A percentile compares a stretch with the other conserved stretches of the same genome.
These are phyloP conservation scores for Fusarium sp. DNA, from an alignment of 2,329 filamentous ascomycete genomes.

Conservation along the genomic window DNA sequence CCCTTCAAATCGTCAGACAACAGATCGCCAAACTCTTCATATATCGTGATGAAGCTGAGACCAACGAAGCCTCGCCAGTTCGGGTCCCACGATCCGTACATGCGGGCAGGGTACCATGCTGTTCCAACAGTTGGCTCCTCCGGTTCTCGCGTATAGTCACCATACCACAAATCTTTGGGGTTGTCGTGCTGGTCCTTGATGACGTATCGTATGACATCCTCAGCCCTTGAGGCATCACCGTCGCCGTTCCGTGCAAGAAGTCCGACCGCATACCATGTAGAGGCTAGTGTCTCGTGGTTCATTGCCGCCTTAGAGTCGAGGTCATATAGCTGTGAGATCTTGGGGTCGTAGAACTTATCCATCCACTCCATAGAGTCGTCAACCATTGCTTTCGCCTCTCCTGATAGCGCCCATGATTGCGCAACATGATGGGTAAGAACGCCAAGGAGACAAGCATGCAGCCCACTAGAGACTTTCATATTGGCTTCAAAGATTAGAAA, in stretches of 20 bases:
- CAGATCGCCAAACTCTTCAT: slow-evolving; percentile 13
- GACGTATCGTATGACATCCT: slow-evolving; percentile 11
- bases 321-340: slow-evolving; percentile 14
- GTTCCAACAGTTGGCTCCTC: slow-evolving; percentile 20
- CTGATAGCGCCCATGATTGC: slow-evolving; percentile 1
- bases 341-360: slow-evolving; percentile 38
- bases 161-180: slow-evolving; percentile 13
- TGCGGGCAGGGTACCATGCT: slow-evolving; percentile 11
- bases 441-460: background rate
- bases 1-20: background rate
- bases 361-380: slow-evolving; percentile 28
- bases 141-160: slow-evolving; percentile 8
- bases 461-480: background rate
- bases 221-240: slow-evolving; percentile 3
- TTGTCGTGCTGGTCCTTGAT: slow-evolving; percentile 16
- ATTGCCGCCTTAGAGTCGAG: slow-evolving; percentile 6
- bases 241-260: slow-evolving; percentile 16
- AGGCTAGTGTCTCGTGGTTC: slow-evolving; percentile 17
- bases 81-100: slow-evolving; percentile 19
- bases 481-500: background rate
- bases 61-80: slow-evolving; percentile 22
- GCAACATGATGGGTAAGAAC: background rate
- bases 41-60: slow-evolving; percentile 21
- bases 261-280: slow-evolving; percentile 19
- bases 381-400: slow-evolving; percentile 21